Evolutionary conservation across 1,284 basidiomycete genomes (phyloP), one percentile per base, ranked within the genome.

Genomic region (Pseudomicrostroma phylloplanum): DNA sequence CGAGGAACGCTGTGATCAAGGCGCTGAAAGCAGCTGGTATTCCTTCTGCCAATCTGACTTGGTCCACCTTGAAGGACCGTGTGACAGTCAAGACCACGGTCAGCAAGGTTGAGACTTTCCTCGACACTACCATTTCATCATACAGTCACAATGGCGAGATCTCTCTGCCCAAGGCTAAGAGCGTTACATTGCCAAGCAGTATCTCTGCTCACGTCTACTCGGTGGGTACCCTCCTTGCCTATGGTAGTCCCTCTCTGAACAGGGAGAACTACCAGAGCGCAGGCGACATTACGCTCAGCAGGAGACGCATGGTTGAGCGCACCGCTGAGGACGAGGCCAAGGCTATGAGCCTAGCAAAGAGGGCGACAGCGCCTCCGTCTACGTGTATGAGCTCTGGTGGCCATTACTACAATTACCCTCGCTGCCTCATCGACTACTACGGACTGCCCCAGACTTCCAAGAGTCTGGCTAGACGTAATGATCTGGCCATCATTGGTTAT

Each of bases 181-280:
- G 23, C 12, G 46, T 48, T 7, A 48, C 46, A 4, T 11, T 48
- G 46, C 46, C 46, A 48, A 23, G n/a, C 46, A n/a, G n/a, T 7
- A 48, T 48, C 12, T n/a, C 46, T 23, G 46, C 46, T n/a, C 46
- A 48, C 46, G 46, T 48, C 46, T 48, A 48, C 46, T 48, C 46
- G 46, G 46, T 48, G n/a, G 46, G 46, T 3, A 48, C 46, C 12
- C 46, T 48, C 12, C 46, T 48, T 23, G 46, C 46, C 46, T 48
- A 6, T 23, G 46, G 46, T 6, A 36, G 30, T 9, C 30, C 30
- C 30, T 36, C 30, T 36, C 30, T 36, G 30, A 36, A 36, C 30
- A 36, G 30, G 9, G 30, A 36, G 30, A 23, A 48, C 46, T 48
- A 48, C 46, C 23, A n/a, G 46, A n/a, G n/a, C 46, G 17, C 46